Conservation (phyloP, 306 rosid species). For the Albizia julibrissin region DNA sequence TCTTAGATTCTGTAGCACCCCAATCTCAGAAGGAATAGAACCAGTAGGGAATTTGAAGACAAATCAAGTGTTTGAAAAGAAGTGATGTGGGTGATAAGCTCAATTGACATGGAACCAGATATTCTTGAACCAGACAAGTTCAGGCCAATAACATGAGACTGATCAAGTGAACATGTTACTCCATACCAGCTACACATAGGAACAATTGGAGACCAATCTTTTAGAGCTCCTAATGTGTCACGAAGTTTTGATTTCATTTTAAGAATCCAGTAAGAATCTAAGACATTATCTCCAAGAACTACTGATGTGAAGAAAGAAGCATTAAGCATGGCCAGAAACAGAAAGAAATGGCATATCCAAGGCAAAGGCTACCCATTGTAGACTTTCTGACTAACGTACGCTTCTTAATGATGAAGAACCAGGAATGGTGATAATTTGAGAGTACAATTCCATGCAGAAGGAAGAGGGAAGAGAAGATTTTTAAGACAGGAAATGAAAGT, state of each 20-base stretch:
- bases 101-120: slow-evolving; percentile 66
- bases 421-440: slow-evolving; percentile 29
- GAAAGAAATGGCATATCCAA: slow-evolving; percentile 44
- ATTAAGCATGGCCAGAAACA: slow-evolving; percentile 45
- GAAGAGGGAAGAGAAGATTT: slow-evolving; percentile 14
- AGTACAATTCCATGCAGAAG: slow-evolving; percentile 35
- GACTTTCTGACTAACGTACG: slow-evolving; percentile 24
- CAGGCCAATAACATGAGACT: slow-evolving; percentile 51
- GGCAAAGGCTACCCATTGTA: slow-evolving; percentile 52
- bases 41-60: slow-evolving; percentile 80
- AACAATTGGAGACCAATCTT: slow-evolving; percentile 68
- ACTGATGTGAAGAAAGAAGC: slow-evolving; percentile 42
- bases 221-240: slow-evolving; percentile 64
- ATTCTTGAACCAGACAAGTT: slow-evolving; percentile 73
- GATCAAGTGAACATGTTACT: slow-evolving; percentile 60
- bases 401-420: slow-evolving; percentile 44
- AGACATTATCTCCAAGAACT: slow-evolving; percentile 41
- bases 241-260: slow-evolving; percentile 64
- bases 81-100: slow-evolving; percentile 53
- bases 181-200: slow-evolving; percentile 78
- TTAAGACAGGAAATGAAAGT: slow-evolving; percentile 29
- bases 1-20: slow-evolving; percentile 63
- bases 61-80: slow-evolving; percentile 78
- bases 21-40: slow-evolving; percentile 66
- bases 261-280: slow-evolving; percentile 66